Evolutionary conservation across 345 rosid genomes (phyloP).

Genomic region (Punica granatum): DNA sequence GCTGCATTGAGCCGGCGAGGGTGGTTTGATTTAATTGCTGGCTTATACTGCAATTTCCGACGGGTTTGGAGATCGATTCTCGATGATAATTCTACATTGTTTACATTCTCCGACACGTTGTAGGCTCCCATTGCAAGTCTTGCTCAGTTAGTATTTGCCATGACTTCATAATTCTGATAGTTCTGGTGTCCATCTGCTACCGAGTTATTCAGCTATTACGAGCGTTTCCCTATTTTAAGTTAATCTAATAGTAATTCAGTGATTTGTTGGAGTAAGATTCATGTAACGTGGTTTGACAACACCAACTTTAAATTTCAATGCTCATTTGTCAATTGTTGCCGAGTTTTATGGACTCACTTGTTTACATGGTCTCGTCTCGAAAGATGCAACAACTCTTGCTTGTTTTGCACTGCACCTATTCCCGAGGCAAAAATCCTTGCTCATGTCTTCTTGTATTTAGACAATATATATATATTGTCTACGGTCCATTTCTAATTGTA

Average conservation of each 20-base stretch:
- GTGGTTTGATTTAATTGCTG: not conserved
- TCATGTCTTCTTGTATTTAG: not conserved
- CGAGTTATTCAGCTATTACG: not conserved
- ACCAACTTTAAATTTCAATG: not conserved
- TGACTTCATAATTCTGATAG: not conserved
- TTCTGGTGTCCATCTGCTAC: not conserved
- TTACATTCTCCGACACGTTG: not conserved
- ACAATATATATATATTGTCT: not conserved
- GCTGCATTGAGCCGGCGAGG: not conserved
- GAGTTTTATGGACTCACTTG: not conserved
- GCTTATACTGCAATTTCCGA: not conserved
- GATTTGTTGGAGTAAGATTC: not conserved
- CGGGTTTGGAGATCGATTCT: not conserved
- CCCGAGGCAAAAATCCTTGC: not conserved
- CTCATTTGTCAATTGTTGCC: not conserved
- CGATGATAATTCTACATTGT: not conserved
- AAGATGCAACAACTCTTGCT: not conserved
- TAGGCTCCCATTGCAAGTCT: not conserved
- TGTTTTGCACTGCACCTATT: not conserved
- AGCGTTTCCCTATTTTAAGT: not conserved
- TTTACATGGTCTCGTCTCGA: not conserved
- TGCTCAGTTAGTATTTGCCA: not conserved
- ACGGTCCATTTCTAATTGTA: not conserved
- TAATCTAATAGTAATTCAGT: not conserved
- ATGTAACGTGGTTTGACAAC: not conserved